Evolutionary conservation across 176 grass and related monocot species (phyloP).

Genomic region (Bromus sterilis): DNA sequence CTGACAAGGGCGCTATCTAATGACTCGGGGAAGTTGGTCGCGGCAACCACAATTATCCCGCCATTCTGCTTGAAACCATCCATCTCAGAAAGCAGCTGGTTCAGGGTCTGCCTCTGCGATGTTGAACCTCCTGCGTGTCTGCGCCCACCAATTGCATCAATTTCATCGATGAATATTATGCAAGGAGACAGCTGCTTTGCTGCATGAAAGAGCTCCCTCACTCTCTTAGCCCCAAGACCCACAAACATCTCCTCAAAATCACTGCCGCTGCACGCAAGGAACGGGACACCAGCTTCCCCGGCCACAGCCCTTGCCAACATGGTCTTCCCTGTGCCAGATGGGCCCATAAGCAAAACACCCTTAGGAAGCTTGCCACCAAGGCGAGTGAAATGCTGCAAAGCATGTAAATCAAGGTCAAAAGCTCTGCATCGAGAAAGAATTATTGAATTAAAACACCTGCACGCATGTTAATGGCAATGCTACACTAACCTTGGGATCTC

Average conservation of each 20-base stretch:
- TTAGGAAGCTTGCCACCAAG: slow-evolving; percentile 90
- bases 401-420: slow-evolving; percentile 4
- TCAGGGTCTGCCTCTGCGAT: not conserved
- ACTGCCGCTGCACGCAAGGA: slow-evolving; percentile 76
- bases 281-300: slow-evolving; percentile 79
- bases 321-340: slow-evolving; percentile 85
- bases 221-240: not conserved
- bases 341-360: slow-evolving; percentile 80
- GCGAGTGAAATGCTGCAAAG: slow-evolving; percentile 66
- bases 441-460: not conserved
- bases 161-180: not conserved
- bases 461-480: not conserved
- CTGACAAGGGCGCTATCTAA: slow-evolving; percentile 40
- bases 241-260: slow-evolving; percentile 38
- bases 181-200: not conserved
- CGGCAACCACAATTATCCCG: not conserved
- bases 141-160: not conserved
- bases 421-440: not conserved
- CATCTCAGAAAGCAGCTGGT: not conserved
- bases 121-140: not conserved
- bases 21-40: slow-evolving; percentile 62
- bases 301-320: slow-evolving; percentile 89
- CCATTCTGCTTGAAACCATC: not conserved
- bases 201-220: not conserved
- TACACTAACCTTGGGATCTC: slow-evolving; percentile 67